These are phyloP conservation scores for Neopestalotiopsis sp. DNA, from an alignment of 2,329 filamentous ascomycete species.

Conservation along the genomic window DNA sequence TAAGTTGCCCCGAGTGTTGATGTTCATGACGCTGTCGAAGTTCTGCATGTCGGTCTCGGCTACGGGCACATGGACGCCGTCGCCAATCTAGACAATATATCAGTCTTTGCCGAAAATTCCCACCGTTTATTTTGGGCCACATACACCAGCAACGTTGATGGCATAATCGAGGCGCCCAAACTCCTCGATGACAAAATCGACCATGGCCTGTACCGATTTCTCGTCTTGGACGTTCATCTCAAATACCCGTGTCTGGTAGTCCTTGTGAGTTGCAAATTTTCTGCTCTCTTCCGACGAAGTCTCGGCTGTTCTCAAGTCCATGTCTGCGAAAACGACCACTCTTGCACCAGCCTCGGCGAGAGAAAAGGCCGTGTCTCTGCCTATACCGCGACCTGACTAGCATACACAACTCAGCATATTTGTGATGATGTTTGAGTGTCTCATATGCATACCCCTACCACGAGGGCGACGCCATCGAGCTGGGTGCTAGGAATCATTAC, in stretches of 20 bases:
- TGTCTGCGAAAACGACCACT: conserved; percentile 26
- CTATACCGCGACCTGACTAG: conserved; percentile 27
- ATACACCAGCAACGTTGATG: neutral
- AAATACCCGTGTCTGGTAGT: conserved; percentile 15
- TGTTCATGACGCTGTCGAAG: conserved; percentile 29
- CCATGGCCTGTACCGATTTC: neutral
- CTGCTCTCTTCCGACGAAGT: conserved; percentile 27
- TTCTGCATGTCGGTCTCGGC: conserved; percentile 25
- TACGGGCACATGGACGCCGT: conserved; percentile 24
- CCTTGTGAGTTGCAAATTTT: conserved; percentile 25
- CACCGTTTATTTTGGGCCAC: neutral
- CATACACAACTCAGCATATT: too few relatives aligned
- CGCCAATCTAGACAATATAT: conserved; percentile 21
- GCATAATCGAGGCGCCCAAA: neutral
- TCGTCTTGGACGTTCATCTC: conserved; percentile 1
- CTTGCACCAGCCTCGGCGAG: conserved; percentile 29
- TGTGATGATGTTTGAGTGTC: too few relatives aligned
- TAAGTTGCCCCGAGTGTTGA: conserved; percentile 27
- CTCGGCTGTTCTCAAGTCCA: conserved; percentile 25
- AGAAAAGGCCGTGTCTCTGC: conserved; percentile 27
- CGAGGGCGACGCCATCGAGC: too few relatives aligned
- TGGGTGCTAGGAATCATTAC: too few relatives aligned
- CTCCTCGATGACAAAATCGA: neutral
- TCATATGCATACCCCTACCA: too few relatives aligned
- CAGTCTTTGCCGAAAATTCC: neutral